Evolutionary conservation across 2,329 filamentous ascomycete genomes (phyloP).

Genomic region (Hypoxylon sp.): DNA sequence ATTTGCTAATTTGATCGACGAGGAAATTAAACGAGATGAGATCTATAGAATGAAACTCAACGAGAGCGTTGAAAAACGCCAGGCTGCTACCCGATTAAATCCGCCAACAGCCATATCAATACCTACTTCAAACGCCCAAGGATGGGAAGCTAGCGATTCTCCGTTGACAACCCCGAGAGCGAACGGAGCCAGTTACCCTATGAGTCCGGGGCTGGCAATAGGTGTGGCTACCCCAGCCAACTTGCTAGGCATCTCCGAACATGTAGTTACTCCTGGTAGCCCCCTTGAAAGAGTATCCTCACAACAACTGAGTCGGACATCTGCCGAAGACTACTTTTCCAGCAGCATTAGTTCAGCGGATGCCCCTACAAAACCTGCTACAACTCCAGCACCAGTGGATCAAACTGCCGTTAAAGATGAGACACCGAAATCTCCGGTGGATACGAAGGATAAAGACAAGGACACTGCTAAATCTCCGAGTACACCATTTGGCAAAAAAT

Average conservation of each 20-base stretch:
- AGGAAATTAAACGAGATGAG: slow-evolving; percentile 88
- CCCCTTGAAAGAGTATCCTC: slow-evolving; percentile 70
- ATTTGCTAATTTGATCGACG: slow-evolving; percentile 89
- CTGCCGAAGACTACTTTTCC: slow-evolving; percentile 85
- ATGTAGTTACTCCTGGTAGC: slow-evolving; percentile 59
- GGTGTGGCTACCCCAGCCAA: slow-evolving; percentile 78
- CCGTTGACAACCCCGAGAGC: slow-evolving; percentile 73
- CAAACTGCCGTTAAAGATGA: slow-evolving; percentile 60
- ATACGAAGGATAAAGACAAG: slow-evolving; percentile 69
- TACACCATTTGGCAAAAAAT: slow-evolving; percentile 64
- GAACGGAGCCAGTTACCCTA: slow-evolving; percentile 74
- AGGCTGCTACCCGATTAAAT: slow-evolving; percentile 68
- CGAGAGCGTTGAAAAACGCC: slow-evolving; percentile 71
- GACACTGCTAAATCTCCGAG: slow-evolving; percentile 70
- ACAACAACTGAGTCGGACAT: slow-evolving; percentile 71
- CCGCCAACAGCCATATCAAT: slow-evolving; percentile 73
- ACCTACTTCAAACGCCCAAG: slow-evolving; percentile 54
- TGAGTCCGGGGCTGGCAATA: slow-evolving; percentile 84
- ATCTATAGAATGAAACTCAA: slow-evolving; percentile 78
- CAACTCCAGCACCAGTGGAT: slow-evolving; percentile 62
- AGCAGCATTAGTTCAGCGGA: slow-evolving; percentile 68
- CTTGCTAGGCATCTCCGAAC: slow-evolving; percentile 67
- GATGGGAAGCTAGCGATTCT: slow-evolving; percentile 61
- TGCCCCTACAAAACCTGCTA: slow-evolving; percentile 63
- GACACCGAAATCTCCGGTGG: slow-evolving; percentile 65